Percentiles rank a stretch among this genome's conserved stretches.
phyloP scores from a whole-genome alignment of 495 filamentous ascomycete species.

The Massariosphaeria phaeospora region DNA sequence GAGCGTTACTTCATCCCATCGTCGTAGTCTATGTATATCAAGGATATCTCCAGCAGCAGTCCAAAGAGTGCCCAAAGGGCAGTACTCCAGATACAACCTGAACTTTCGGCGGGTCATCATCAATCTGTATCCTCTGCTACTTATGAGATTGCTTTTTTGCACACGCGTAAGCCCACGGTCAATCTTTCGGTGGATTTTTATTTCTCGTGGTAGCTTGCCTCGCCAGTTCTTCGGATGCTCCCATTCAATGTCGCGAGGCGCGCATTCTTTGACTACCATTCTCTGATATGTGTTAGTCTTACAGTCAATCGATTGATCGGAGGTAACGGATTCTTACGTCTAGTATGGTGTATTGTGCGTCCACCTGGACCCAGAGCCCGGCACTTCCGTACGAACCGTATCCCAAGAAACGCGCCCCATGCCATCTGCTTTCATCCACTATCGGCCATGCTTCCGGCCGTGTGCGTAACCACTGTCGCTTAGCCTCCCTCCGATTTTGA shows the following conservation, averaged over 20 bases:
- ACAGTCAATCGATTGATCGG: neutral
- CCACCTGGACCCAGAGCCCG: neutral
- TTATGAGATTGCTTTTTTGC: neutral
- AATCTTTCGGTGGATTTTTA: slow-evolving; percentile 1
- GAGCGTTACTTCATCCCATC: too few species aligned
- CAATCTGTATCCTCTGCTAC: neutral
- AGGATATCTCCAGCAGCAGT: neutral
- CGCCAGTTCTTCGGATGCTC: neutral
- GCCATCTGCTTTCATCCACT: neutral
- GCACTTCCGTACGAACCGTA: neutral
- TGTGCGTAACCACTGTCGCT: neutral
- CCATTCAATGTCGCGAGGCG: neutral
- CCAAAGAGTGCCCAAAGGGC: neutral
- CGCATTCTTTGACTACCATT: slow-evolving; percentile 8
- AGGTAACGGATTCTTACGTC: neutral
- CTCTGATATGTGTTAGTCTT: neutral
- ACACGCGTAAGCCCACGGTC: neutral
- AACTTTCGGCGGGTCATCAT: neutral
- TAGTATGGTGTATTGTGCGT: neutral
- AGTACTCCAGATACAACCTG: slow-evolving; percentile 1
- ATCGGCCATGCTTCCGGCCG: neutral
- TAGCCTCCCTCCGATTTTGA: neutral
- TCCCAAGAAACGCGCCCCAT: neutral
- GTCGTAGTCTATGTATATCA: neutral
- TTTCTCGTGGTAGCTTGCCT: slow-evolving; percentile 6